Conservation (phyloP, 2,329 filamentous ascomycete species). For the Dryadomyces sulphureus region DNA sequence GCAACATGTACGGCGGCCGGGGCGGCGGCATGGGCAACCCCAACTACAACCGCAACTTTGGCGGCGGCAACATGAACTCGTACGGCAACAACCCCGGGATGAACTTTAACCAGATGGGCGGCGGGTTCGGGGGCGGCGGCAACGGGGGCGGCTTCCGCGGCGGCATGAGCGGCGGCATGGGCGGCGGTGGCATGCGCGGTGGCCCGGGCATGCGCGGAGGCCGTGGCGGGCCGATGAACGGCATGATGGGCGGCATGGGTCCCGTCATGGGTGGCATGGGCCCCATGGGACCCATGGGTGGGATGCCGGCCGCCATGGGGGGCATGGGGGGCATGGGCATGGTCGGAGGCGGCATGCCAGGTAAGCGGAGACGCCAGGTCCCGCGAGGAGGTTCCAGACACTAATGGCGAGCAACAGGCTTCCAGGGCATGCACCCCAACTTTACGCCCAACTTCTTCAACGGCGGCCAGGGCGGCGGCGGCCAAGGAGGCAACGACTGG, state of each 20-base stretch:
- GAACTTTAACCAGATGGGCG: slow-evolving; percentile 31
- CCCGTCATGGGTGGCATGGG: slow-evolving; percentile 28
- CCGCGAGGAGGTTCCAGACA: no score
- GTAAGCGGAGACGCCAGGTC: no score
- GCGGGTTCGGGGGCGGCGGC: slow-evolving; percentile 26
- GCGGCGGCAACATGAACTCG: slow-evolving; percentile 23
- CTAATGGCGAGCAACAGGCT: no score
- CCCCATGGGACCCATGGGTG: slow-evolving; percentile 25
- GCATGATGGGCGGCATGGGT: slow-evolving; percentile 17
- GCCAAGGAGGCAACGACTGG: slow-evolving; percentile 41
- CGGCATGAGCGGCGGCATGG: slow-evolving; percentile 33
- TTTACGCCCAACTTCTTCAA: slow-evolving; percentile 65
- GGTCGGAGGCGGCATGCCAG: slow-evolving; percentile 37
- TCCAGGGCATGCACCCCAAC: slow-evolving; percentile 52
- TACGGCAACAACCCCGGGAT: slow-evolving; percentile 19
- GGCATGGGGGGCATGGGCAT: slow-evolving; percentile 30
- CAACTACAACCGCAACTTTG: slow-evolving; percentile 25
- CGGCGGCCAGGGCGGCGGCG: slow-evolving; percentile 26
- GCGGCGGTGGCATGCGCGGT: slow-evolving; percentile 31
- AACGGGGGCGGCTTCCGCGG: slow-evolving; percentile 33
- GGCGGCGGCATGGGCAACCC: slow-evolving; percentile 19
- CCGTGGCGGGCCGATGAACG: slow-evolving; percentile 13
- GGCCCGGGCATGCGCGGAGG: slow-evolving; percentile 33
- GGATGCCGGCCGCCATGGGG: slow-evolving; percentile 27
- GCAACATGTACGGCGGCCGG: slow-evolving; percentile 19